Evolutionary conservation across 495 filamentous ascomycete species (phyloP), one percentile per base, ranked within the genome.

Genomic region (Haplographium delicatum): DNA sequence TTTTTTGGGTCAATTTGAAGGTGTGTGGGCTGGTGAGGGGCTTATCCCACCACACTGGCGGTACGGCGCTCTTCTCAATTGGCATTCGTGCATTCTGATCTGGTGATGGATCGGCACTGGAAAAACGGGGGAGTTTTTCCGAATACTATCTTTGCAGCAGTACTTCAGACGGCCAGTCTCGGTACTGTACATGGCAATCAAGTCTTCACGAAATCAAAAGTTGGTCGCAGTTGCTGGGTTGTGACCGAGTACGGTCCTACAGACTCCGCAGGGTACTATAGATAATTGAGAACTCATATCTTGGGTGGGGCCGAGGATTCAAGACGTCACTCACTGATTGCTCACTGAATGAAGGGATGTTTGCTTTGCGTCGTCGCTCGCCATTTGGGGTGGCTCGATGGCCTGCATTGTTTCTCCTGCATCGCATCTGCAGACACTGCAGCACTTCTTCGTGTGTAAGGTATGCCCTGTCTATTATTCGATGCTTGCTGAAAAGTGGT

Each of bases 1-100:
- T 54, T 54, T 62, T 59, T 54, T 62, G 54, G 58, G 30, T 39
- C 35, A 30, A 19, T 33, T 27, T 42, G 35, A 37, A 38, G 47
- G 37, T 41, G 46, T 30, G 33, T 40, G 33, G 46, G 46, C 44
- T 47, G 25, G 43, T 30, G 43, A 45, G 43, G 39, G 39, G 39
- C 39, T 26, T 37, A 26, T 37, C 30, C 28, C 44, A 47, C 30
- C 18, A 33, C 30, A 9, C 30, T 35, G 44, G 44, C 15, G 4
- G 18, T 46, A 7, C 39, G 10, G 6, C 18, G 8, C 9, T 42
- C 39, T 23, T 22, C 20, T 35, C 44, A 25, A 47, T 18, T 15
- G 11, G 35, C 34, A n/a, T 11, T 18, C 31, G 16, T 15, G 19
- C 33, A 49, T 24, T 19, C 9, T 44, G 48, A 44, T 42, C 48